Evolutionary conservation across 2,329 filamentous ascomycete genomes (phyloP), one percentile per base, ranked within the genome.

Genomic region (Rhytidhysteron rufulum): DNA sequence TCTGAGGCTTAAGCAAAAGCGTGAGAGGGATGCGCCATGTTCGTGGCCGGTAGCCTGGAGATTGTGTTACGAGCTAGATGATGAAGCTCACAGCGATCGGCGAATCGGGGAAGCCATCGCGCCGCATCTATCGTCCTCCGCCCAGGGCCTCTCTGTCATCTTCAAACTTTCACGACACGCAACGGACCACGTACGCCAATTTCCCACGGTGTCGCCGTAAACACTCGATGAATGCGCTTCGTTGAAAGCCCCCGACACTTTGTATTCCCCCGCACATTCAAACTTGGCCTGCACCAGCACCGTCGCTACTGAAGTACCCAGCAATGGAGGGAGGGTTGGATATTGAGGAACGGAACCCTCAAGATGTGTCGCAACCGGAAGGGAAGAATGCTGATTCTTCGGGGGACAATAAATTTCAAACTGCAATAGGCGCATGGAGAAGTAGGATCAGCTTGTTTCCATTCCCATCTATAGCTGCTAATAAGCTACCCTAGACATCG

Each of bases 341-440:
- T 40, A 44, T 53, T 24, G 34, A 59, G 27, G 48, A 44, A 42
- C 44, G 50, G 32, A 48, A 25, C 45, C 47, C 52, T 29, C 51
- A 45, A 31, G 56, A 60, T 35, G 51, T 53, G 39, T 39, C 43
- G 34, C 49, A 40, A 18, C 44, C 47, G n/a, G 44, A 42, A 3
- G 43, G 45, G 13, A 45, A 32, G 11, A 32, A 27, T 31, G 43
- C 35, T 19, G 34, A 44, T 16, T 40, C 24, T 15, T 35, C 37
- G 31, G 79, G 78, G 25, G 82, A 85, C 54, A 97, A 95, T 73
- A 96, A 95, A 68, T 98, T 98, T 65, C 93, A 98, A 66, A 86
- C 85, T 62, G 93, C 93, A 41, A 95, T 98, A 54, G 87, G 88
- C 48, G 87, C 90, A 63, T 98, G 93, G 93, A 83, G 93, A 73